Conservation (phyloP, 2,329 filamentous ascomycete species). For the Aureobasidium sp. region DNA sequence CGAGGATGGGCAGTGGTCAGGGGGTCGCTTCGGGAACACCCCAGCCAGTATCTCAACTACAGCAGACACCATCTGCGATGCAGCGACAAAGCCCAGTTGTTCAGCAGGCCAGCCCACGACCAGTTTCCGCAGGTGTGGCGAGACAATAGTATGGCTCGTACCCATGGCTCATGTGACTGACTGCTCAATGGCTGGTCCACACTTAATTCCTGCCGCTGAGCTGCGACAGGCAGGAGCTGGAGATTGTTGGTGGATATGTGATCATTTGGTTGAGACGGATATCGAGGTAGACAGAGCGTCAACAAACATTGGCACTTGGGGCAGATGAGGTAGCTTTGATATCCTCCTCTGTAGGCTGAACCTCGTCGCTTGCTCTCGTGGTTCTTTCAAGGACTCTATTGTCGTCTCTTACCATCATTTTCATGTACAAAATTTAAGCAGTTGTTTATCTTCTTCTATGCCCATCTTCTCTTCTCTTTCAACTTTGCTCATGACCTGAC, state of each 20-base stretch:
- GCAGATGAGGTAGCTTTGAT: background rate
- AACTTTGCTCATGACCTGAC: too few species aligned
- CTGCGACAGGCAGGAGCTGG: background rate
- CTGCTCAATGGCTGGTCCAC: too few species aligned
- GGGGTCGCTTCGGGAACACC: constrained; percentile 11
- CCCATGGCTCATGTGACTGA: background rate
- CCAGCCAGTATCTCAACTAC: constrained; percentile 13
- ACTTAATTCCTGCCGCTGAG: background rate
- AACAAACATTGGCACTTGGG: background rate
- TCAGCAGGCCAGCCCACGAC: constrained; percentile 27
- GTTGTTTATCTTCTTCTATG: background rate
- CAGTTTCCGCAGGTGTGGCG: constrained; percentile 27
- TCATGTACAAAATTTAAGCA: background rate
- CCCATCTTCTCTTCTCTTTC: too few species aligned
- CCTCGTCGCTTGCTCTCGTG: background rate
- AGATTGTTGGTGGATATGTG: background rate
- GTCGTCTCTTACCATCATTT: background rate
- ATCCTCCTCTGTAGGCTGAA: background rate
- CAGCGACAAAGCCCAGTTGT: constrained; percentile 25
- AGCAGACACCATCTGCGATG: constrained; percentile 21
- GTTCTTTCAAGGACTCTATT: background rate
- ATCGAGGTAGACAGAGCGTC: background rate
- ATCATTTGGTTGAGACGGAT: background rate
- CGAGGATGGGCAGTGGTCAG: constrained; percentile 25
- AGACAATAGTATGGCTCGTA: constrained; percentile 20